Conservation (phyloP, 2,329 filamentous ascomycete species). For the Sordariomycetes sp. region DNA sequence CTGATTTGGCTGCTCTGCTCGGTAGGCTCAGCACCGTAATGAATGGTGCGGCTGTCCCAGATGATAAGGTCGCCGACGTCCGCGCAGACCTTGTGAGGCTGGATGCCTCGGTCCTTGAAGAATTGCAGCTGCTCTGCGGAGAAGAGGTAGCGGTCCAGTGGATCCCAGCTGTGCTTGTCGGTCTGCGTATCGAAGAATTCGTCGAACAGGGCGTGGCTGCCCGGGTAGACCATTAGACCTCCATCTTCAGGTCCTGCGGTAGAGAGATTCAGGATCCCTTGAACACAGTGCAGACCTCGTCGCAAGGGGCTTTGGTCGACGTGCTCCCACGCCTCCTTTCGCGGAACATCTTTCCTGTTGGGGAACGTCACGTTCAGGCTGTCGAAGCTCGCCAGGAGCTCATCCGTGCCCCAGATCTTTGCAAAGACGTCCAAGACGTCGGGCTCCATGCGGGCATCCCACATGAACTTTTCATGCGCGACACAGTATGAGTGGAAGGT, state of each 20-base stretch:
- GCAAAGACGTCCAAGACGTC: constrained; percentile 27
- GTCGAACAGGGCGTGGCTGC: constrained; percentile 6
- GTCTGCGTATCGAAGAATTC: constrained; percentile 9
- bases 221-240: constrained; percentile 7
- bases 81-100: constrained; percentile 16
- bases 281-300: constrained; percentile 16
- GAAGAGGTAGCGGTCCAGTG: constrained; percentile 9
- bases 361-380: constrained; percentile 29
- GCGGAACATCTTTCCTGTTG: constrained; percentile 12
- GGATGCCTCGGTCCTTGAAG: constrained; percentile 8
- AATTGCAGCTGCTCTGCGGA: constrained; percentile 9
- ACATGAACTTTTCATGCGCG: constrained; percentile 28
- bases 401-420: constrained; percentile 27
- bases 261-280: constrained; percentile 16
- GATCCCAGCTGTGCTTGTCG: constrained; percentile 14
- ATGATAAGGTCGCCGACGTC: constrained; percentile 24
- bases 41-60: constrained; percentile 18
- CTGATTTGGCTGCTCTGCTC: constrained; percentile 8
- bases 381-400: constrained; percentile 35
- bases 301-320: constrained; percentile 18
- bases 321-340: constrained; percentile 15
- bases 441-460: constrained; percentile 26
- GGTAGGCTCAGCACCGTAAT: constrained; percentile 7
- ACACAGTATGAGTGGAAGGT: constrained; percentile 19
- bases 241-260: constrained; percentile 9